Percentiles rank a stretch among this genome's conserved stretches.
Conservation (phyloP, 805 yeast genomes). For the Hanseniaspora nectarophila region DNA sequence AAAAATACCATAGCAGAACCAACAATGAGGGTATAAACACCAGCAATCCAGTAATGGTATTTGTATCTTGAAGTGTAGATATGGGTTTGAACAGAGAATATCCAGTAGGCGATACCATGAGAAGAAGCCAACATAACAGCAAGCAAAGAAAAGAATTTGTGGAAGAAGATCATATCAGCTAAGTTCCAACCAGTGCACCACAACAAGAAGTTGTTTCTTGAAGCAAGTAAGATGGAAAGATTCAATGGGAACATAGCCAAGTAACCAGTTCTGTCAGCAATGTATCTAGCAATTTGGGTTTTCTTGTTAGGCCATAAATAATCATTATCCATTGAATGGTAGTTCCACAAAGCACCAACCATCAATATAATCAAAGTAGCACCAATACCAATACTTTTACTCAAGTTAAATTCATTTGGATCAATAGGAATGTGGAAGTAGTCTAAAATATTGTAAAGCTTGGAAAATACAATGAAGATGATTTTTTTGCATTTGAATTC, state of each 20-base stretch:
- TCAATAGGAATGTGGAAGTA: background rate
- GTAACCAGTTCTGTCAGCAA: constrained; percentile 45
- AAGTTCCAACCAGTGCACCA: constrained; percentile 52
- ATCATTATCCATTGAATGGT: constrained; percentile 1
- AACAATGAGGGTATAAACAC: background rate
- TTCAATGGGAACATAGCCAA: constrained; percentile 42
- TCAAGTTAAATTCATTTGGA: background rate
- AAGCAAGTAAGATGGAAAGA: constrained; percentile 47
- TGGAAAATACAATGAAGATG: background rate
- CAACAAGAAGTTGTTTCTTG: constrained; percentile 56
- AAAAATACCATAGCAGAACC: constrained; percentile 33
- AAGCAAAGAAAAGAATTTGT: constrained; percentile 47
- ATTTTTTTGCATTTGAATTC: background rate
- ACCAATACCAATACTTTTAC: background rate
- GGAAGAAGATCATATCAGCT: constrained; percentile 49
- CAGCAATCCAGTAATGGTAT: constrained; percentile 1
- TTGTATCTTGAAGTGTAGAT: background rate
- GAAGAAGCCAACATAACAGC: background rate
- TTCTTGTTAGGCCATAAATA: constrained; percentile 13
- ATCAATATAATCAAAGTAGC: background rate
- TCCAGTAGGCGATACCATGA: constrained; percentile 6
- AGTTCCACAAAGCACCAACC: background rate
- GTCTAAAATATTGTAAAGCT: background rate
- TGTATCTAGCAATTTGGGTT: constrained; percentile 18
- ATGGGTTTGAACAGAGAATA: background rate